Percentiles rank a stretch among this genome's conserved stretches.
These are phyloP conservation scores for Pholiota conissans DNA, from an alignment of 768 basidiomycete genomes.

Conservation along the genomic window DNA sequence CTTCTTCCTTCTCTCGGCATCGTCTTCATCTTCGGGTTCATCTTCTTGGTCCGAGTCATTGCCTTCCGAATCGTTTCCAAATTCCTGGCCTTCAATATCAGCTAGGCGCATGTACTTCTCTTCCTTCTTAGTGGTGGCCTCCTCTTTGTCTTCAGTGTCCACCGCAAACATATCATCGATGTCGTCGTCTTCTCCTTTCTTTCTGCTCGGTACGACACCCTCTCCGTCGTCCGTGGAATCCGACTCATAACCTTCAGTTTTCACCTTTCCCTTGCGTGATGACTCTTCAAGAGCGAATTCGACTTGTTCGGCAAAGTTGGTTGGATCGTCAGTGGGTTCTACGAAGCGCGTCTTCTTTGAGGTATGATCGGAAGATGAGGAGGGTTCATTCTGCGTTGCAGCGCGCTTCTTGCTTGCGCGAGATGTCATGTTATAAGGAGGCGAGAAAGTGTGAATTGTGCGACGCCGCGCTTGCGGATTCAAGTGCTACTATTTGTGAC, in stretches of 20 bases:
- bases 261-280: constrained; percentile 72
- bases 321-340: constrained; percentile 74
- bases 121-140: constrained; percentile 50
- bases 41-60: constrained; percentile 40
- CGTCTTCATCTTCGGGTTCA: constrained; percentile 75
- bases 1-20: constrained; percentile 71
- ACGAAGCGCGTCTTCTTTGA: constrained; percentile 78
- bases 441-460: not conserved
- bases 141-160: constrained; percentile 55
- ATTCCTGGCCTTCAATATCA: constrained; percentile 98
- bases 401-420: constrained; percentile 38
- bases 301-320: constrained; percentile 76
- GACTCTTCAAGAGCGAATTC: constrained; percentile 72
- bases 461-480: not conserved
- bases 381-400: constrained; percentile 27
- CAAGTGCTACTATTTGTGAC: not conserved
- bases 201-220: constrained; percentile 85
- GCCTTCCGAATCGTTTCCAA: constrained; percentile 49
- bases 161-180: constrained; percentile 85
- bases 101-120: constrained; percentile 81
- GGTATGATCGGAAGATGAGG: constrained; percentile 28
- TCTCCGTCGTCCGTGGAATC: constrained; percentile 95
- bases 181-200: constrained; percentile 58
- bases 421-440: constrained; percentile 26
- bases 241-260: constrained; percentile 87